These are phyloP conservation scores for Fusarium sp. DNA, from an alignment of 2,329 filamentous ascomycete genomes.

Conservation along the genomic window DNA sequence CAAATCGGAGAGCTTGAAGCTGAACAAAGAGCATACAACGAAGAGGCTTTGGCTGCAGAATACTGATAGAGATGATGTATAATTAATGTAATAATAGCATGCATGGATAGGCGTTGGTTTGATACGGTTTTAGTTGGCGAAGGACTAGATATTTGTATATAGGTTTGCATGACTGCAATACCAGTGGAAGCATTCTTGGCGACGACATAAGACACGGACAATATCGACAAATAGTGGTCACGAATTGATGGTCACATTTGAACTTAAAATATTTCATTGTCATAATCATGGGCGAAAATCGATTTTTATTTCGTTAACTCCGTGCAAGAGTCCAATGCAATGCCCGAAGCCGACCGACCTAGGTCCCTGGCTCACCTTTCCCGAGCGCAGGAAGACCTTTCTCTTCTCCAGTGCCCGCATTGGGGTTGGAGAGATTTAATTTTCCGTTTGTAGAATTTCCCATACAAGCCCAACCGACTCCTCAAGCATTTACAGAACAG, in stretches of 20 bases:
- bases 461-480: constrained; percentile 49
- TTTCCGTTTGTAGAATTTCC: constrained; percentile 46
- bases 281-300: constrained; percentile 51
- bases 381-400: constrained; percentile 39
- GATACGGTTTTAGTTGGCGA: constrained; percentile 20
- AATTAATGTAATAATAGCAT: constrained; percentile 35
- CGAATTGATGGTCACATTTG: background rate
- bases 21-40: constrained; percentile 61
- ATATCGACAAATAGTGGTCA: background rate
- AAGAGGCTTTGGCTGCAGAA: constrained; percentile 19
- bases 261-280: constrained; percentile 6
- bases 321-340: constrained; percentile 57
- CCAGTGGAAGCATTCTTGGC: constrained; percentile 6
- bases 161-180: constrained; percentile 32
- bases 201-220: background rate
- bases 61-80: constrained; percentile 27
- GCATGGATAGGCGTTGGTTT: constrained; percentile 36
- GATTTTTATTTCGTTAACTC: constrained; percentile 57
- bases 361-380: constrained; percentile 43
- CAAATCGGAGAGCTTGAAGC: constrained; percentile 47
- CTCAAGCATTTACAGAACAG: constrained; percentile 39
- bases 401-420: constrained; percentile 32
- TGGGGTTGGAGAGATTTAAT: constrained; percentile 42
- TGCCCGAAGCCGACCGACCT: constrained; percentile 56
- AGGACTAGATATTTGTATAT: constrained; percentile 36